Evolutionary conservation across 2,329 filamentous ascomycete species (phyloP), one percentile per base, ranked within the genome.

Genomic region (Claviceps africana): DNA sequence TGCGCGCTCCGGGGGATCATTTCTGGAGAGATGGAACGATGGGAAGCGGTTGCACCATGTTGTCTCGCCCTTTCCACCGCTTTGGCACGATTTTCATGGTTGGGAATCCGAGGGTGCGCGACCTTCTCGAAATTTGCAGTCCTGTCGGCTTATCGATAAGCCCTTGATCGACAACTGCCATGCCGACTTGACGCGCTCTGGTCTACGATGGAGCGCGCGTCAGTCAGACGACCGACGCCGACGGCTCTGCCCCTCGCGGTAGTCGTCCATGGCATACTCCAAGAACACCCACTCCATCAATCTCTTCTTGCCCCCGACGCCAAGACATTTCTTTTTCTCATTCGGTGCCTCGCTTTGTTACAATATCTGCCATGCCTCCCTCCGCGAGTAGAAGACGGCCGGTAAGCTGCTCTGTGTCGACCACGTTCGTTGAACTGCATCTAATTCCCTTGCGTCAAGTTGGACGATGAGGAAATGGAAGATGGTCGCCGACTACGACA

Each of bases 1-100:
- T 61, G 57, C 9, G 54, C 58, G 53, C 62, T 62, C 56, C 64
- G 64, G 21, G 66, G 63, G 56, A 70, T 59, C 69, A 71, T 71
- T 54, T 60, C 59, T 48, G 13, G 25, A 45, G 37, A 19, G 15
- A 15, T 47, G 39, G 8, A 25, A 15, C 15, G 6, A 33, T 15
- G 13, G 22, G 7, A 28, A 45, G 49, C 9, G 11, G 3, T 28
- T 19, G 11, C 33, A 45, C 33, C 43, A 51, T 51, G 17, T 37
- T 15, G 43, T 22, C 33, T 33, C 28, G 19, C 17, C 17, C 21
- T 40, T 15, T 11, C 44, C 19, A 33, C 21, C 42, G 42, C 42
- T 45, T 51, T 2, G 42, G 42, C 21, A 42, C 39, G 25, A n/a
- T 31, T 43, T 28, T 30, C 31, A 30, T 8, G 19, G 28, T 8